Evolutionary conservation across 768 basidiomycete genomes (phyloP).

Genomic region (Lentinula detonsa): DNA sequence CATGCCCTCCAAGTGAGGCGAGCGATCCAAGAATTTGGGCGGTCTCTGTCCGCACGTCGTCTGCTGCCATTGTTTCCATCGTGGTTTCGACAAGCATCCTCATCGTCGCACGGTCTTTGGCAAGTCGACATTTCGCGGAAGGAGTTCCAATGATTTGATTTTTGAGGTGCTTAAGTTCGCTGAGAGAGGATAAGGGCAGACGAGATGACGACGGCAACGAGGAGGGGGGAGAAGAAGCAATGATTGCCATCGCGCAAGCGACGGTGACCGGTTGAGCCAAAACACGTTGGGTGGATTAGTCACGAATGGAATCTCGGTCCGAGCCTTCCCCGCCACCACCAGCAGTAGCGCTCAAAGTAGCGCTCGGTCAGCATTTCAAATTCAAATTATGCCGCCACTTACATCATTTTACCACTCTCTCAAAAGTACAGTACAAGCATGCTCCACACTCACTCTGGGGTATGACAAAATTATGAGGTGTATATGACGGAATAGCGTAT

Average conservation of each 20-base stretch:
- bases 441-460: too few species aligned
- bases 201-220: neutral
- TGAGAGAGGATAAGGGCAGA: neutral
- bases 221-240: neutral
- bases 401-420: too few species aligned
- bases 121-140: constrained; percentile 55
- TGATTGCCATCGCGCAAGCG: neutral
- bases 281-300: neutral
- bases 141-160: constrained; percentile 80
- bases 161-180: constrained; percentile 58
- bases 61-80: constrained; percentile 27
- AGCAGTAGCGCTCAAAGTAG: too few species aligned
- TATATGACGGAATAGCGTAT: neutral
- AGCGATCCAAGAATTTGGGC: constrained; percentile 72
- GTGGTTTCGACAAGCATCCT: constrained; percentile 34
- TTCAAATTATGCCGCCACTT: too few species aligned
- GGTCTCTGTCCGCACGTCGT: constrained; percentile 62
- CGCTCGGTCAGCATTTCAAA: too few species aligned
- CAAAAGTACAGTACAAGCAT: too few species aligned
- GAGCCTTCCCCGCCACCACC: neutral
- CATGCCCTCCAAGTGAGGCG: constrained; percentile 45
- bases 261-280: neutral
- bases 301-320: neutral
- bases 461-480: too few species aligned
- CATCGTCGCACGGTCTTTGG: constrained; percentile 51